Conservation (phyloP, 306 rosid genomes). For the Cotoneaster glaucophyllus region DNA sequence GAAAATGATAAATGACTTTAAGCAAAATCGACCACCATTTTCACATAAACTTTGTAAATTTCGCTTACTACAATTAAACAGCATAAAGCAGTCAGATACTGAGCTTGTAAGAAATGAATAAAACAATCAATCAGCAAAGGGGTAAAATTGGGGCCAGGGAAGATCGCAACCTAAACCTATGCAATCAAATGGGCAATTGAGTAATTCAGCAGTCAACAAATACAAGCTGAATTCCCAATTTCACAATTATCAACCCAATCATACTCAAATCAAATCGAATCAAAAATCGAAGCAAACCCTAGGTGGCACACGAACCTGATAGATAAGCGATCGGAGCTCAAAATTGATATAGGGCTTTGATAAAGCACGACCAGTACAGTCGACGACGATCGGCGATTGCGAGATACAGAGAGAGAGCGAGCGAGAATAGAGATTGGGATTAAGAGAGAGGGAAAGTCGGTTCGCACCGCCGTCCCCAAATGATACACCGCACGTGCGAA, state of each 20-base stretch:
- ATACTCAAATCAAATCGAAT: slow-evolving; percentile 2
- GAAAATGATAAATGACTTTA: not conserved
- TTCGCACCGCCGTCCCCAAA: not conserved
- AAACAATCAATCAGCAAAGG: not conserved
- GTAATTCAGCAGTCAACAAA: not conserved
- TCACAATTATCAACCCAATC: not conserved
- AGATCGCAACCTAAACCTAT: slow-evolving; percentile 5
- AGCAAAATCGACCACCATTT: not conserved
- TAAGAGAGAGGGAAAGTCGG: not conserved
- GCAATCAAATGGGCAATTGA: not conserved
- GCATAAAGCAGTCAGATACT: not conserved
- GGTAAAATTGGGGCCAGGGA: not conserved
- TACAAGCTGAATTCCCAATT: not conserved
- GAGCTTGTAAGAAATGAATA: not conserved
- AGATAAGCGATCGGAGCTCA: slow-evolving; percentile 11
- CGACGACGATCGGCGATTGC: slow-evolving; percentile 26
- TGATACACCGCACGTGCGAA: slow-evolving; percentile 10
- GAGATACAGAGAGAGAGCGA: not conserved
- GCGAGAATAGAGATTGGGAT: not conserved
- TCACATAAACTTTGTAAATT: not conserved
- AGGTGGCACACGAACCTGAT: slow-evolving; percentile 8
- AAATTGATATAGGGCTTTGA: slow-evolving; percentile 25
- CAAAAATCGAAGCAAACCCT: slow-evolving; percentile 20
- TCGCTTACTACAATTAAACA: not conserved
- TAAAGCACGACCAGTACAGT: not conserved